Evolutionary conservation across 371 early-diverging fungal species (phyloP).

Genomic region (Choanephora cucurbitarum): DNA sequence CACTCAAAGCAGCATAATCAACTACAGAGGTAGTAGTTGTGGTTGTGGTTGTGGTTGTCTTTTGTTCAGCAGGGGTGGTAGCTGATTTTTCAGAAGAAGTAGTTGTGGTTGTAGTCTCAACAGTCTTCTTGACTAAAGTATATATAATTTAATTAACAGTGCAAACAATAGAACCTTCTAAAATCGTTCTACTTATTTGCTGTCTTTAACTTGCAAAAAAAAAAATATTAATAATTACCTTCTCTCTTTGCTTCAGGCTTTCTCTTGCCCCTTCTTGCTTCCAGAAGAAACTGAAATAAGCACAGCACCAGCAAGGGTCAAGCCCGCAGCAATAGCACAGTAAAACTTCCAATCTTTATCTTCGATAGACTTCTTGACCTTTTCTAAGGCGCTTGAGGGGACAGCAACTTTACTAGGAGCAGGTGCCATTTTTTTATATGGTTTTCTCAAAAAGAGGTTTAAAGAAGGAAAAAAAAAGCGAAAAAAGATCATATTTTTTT

Average conservation of each 20-base stretch:
- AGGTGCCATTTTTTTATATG: conserved; percentile 17
- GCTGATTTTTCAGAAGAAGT: conserved; percentile 10
- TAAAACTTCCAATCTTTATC: conserved; percentile 83
- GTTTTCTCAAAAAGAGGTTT: not conserved
- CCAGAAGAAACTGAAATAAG: conserved; percentile 63
- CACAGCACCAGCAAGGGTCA: conserved; percentile 64
- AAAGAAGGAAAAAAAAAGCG: not conserved
- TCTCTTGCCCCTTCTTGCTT: conserved; percentile 26
- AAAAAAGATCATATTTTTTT: not conserved
- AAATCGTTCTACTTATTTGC: too few species aligned
- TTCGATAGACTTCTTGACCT: conserved; percentile 63
- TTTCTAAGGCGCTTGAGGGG: conserved; percentile 23
- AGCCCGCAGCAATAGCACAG: conserved; percentile 68
- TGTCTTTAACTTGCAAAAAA: too few species aligned
- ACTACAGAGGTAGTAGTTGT: conserved; percentile 24
- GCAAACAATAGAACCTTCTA: too few species aligned
- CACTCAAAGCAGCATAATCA: conserved; percentile 56
- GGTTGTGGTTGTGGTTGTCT: conserved; percentile 17
- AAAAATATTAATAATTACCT: too few species aligned
- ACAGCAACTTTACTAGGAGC: conserved; percentile 8
- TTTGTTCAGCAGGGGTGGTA: conserved; percentile 15
- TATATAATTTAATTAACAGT: not conserved
- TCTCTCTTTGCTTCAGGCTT: conserved; percentile 31
- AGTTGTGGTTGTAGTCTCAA: conserved; percentile 10
- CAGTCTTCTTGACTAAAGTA: conserved; percentile 1